Evolutionary conservation across 331 rosid genomes (phyloP).

Genomic region (Acacia pycnantha): DNA sequence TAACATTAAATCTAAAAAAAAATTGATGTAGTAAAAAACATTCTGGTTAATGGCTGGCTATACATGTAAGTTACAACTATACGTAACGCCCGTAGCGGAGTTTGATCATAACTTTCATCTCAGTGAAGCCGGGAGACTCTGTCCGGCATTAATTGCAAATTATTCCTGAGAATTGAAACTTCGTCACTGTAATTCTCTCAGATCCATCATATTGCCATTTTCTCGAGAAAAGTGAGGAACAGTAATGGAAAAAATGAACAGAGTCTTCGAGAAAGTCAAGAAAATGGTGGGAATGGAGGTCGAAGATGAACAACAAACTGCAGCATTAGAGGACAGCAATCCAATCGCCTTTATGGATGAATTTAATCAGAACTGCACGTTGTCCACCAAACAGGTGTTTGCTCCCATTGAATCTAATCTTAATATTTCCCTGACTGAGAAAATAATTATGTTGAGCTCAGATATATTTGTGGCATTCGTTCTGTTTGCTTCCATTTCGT

Average conservation of each 20-base stretch:
- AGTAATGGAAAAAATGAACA: constrained; percentile 76
- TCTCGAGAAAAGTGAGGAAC: constrained; percentile 36
- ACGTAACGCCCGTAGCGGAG: neutral
- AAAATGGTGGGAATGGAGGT: constrained; percentile 84
- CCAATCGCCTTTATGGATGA: constrained; percentile 74
- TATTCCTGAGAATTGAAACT: neutral
- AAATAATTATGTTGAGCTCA: neutral
- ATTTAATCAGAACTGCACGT: constrained; percentile 78
- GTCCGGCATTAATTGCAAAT: neutral
- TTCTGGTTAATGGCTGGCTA: too few relatives aligned
- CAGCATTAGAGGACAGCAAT: constrained; percentile 40
- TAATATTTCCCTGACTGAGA: neutral
- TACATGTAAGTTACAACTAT: too few relatives aligned
- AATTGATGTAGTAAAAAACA: too few relatives aligned
- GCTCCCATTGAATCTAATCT: neutral
- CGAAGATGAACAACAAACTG: constrained; percentile 52
- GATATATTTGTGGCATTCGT: neutral
- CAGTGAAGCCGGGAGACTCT: neutral
- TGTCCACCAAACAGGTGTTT: constrained; percentile 76
- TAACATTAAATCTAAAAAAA: too few relatives aligned
- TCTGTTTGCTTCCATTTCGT: neutral
- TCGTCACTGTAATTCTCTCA: neutral
- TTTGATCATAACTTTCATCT: neutral
- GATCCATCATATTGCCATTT: constrained; percentile 34
- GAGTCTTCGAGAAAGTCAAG: constrained; percentile 76